Conservation (phyloP, 768 basidiomycete genomes). For the Austroboletus eburneus region DNA sequence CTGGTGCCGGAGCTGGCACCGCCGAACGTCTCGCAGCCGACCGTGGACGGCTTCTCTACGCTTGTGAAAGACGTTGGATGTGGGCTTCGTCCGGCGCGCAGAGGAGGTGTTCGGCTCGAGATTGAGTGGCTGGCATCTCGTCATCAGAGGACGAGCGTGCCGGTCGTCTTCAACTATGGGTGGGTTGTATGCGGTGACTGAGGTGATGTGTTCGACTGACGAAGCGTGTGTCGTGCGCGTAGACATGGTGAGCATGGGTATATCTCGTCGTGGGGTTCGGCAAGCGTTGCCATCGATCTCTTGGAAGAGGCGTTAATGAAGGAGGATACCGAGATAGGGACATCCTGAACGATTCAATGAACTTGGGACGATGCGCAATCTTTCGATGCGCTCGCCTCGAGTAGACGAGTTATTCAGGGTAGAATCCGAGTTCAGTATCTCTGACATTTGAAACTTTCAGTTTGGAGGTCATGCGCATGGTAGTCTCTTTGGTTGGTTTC, state of each 20-base stretch:
- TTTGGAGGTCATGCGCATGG: no score
- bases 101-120: conserved; percentile 59
- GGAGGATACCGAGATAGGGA: no score
- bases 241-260: conserved; percentile 58
- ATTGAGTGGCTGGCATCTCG: conserved; percentile 35
- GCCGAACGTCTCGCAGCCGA: conserved; percentile 43
- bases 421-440: no score
- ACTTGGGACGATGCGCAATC: no score
- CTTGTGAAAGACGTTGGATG: conserved; percentile 45
- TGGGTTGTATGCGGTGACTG: background rate
- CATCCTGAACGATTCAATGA: no score
- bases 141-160: conserved; percentile 30
- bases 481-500: no score
- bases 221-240: no score
- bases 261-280: conserved; percentile 59
- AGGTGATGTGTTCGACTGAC: background rate
- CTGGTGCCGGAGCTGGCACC: conserved; percentile 55
- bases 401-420: no score
- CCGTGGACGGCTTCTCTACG: conserved; percentile 43
- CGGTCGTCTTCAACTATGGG: conserved; percentile 56
- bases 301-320: conserved; percentile 28
- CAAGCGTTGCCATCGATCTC: conserved; percentile 42
- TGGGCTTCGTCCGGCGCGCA: conserved; percentile 42
- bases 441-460: no score
- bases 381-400: no score